Conservation (phyloP, 495 filamentous ascomycete species). For the Neurospora sp. region DNA sequence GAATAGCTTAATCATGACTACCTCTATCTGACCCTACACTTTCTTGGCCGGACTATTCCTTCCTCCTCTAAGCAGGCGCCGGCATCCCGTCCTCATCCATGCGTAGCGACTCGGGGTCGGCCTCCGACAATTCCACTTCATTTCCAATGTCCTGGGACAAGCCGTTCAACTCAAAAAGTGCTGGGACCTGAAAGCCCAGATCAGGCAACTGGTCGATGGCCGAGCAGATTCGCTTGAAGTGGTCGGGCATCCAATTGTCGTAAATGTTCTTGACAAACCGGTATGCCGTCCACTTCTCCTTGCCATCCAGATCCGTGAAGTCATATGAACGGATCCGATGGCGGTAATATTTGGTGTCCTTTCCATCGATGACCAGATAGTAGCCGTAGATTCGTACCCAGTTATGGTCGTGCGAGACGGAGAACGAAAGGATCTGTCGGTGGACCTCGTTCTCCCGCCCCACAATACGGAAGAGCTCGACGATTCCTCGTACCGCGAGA, state of each 20-base stretch:
- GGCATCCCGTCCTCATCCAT: neutral
- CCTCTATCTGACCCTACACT: no score
- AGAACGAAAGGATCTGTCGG: constrained; percentile 35
- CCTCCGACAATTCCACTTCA: neutral
- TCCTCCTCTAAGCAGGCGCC: no score
- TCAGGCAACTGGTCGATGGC: constrained; percentile 26
- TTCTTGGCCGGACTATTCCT: no score
- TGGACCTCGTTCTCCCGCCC: constrained; percentile 28
- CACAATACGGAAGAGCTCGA: constrained; percentile 23
- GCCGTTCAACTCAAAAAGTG: constrained; percentile 7
- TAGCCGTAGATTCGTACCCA: constrained; percentile 28
- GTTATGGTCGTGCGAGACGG: constrained; percentile 34
- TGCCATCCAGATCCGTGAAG: neutral
- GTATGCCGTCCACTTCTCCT: neutral
- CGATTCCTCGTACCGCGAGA: constrained; percentile 24
- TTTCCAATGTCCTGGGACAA: constrained; percentile 2
- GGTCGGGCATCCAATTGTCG: constrained; percentile 26
- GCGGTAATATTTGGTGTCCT: constrained; percentile 7
- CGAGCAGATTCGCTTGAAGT: constrained; percentile 29
- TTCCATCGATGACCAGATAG: constrained; percentile 15
- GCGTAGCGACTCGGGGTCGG: neutral
- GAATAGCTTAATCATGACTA: no score
- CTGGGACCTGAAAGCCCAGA: constrained; percentile 8
- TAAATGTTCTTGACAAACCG: constrained; percentile 24
- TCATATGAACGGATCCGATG: neutral